These are phyloP conservation scores for Ophiostoma novo-ulmi DNA, from an alignment of 2,329 filamentous ascomycete genomes.

Conservation along the genomic window DNA sequence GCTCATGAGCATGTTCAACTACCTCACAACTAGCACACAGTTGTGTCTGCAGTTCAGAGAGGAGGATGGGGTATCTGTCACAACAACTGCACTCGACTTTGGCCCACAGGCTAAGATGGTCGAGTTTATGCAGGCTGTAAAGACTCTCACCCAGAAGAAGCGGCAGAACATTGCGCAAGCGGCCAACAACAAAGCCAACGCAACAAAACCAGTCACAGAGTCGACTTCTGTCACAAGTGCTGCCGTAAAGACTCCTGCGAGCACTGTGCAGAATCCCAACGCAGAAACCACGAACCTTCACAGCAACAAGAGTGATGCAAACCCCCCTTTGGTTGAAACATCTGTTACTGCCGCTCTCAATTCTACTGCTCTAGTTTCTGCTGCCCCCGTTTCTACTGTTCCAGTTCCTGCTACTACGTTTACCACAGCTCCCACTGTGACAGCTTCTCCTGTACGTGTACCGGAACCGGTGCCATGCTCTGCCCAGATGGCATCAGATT, in stretches of 20 bases:
- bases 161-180: not conserved
- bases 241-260: not conserved
- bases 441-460: not conserved
- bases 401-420: not conserved
- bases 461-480: not conserved
- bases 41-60: slow-evolving; percentile 26
- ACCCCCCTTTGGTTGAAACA: not conserved
- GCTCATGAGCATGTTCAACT: slow-evolving; percentile 26
- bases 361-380: not conserved
- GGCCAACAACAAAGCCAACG: not conserved
- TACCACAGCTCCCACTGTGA: not conserved
- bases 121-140: slow-evolving; percentile 24
- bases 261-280: not conserved
- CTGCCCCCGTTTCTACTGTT: not conserved
- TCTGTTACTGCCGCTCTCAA: not conserved
- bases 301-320: not conserved
- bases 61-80: slow-evolving; percentile 22
- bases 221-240: not conserved
- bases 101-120: slow-evolving; percentile 23
- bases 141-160: slow-evolving; percentile 6
- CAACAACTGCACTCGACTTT: slow-evolving; percentile 24
- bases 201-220: not conserved
- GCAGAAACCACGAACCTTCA: not conserved
- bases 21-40: slow-evolving; percentile 22
- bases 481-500: slow-evolving; percentile 10